Percentiles rank a stretch among this genome's conserved stretches.
Evolutionary conservation across 495 filamentous ascomycete species (phyloP).

Genomic region (Cercophora scortea): DNA sequence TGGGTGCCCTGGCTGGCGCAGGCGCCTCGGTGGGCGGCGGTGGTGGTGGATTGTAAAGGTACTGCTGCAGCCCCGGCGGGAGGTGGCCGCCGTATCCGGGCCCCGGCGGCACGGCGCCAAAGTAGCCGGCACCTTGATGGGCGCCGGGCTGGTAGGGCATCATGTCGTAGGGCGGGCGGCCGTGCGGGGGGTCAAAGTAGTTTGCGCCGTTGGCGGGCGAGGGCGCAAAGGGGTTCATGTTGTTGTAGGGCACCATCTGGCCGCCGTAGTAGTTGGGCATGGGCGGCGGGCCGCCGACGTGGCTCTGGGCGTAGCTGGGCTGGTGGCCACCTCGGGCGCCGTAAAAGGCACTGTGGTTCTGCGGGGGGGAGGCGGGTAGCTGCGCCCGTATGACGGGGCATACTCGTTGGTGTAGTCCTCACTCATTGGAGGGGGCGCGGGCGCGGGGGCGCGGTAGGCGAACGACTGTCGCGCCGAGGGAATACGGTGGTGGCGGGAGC

Average conservation of each 20-base stretch:
- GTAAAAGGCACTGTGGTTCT: conserved; percentile 25
- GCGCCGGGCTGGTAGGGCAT: conserved; percentile 30
- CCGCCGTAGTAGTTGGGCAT: conserved; percentile 18
- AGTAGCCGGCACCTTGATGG: conserved; percentile 15
- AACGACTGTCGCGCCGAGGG: conserved; percentile 26
- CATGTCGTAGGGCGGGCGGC: conserved; percentile 32
- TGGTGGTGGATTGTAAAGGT: conserved; percentile 32
- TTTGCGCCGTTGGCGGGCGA: conserved; percentile 17
- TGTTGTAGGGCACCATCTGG: conserved; percentile 38
- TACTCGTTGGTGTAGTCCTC: conserved; percentile 39
- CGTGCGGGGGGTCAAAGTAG: conserved; percentile 25
- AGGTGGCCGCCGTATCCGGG: conserved; percentile 11
- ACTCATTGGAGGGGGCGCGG: conserved; percentile 36
- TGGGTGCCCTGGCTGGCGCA: conserved; percentile 20
- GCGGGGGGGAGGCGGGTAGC: conserved; percentile 25
- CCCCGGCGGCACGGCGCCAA: conserved; percentile 14
- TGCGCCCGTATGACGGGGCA: conserved; percentile 19
- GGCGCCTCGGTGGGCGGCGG: conserved; percentile 38
- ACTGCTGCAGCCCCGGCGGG: conserved; percentile 32
- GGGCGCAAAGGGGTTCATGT: conserved; percentile 39
- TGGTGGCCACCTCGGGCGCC: conserved; percentile 19
- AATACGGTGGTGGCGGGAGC: conserved; percentile 30
- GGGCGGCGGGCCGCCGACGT: conserved; percentile 29
- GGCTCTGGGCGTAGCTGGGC: conserved; percentile 31
- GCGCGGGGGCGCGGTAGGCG: conserved; percentile 25